Percentiles rank a stretch among this genome's conserved stretches.
Conservation (phyloP, 2,329 filamentous ascomycete genomes). For the Stagonosporopsis cucurbitacearum region DNA sequence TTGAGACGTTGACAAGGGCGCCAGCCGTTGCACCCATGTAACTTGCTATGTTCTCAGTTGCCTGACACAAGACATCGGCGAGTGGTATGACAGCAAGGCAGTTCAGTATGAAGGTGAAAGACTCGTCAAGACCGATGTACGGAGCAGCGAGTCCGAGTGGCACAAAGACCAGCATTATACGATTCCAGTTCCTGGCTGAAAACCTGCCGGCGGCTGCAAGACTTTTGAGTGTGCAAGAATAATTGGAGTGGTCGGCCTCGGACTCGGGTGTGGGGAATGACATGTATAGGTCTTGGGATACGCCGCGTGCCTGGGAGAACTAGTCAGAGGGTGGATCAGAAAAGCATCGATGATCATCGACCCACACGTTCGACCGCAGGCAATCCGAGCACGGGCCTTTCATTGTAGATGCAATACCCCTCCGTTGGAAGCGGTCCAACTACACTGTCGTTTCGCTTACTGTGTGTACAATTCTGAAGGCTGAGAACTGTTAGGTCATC, state of each 20-base stretch:
- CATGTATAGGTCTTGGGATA: neutral
- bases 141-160: constrained; percentile 67
- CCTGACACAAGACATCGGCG: constrained; percentile 22
- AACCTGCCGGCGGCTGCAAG: neutral
- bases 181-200: constrained; percentile 65
- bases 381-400: neutral
- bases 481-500: neutral
- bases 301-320: neutral
- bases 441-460: neutral
- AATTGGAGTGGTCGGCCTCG: neutral
- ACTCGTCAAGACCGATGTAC: constrained; percentile 68
- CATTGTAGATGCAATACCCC: constrained; percentile 9
- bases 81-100: constrained; percentile 23
- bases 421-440: constrained; percentile 2
- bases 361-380: neutral
- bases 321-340: neutral
- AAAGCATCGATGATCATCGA: neutral
- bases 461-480: neutral
- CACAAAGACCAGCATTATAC: constrained; percentile 75
- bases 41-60: constrained; percentile 77
- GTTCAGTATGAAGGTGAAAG: constrained; percentile 49
- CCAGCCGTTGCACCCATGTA: constrained; percentile 69
- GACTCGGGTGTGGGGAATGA: neutral
- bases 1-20: constrained; percentile 54
- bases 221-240: neutral